Base-by-base conservation (phyloP, 2,329 filamentous ascomycete genomes). In the Westerdykella ornata region DNA sequence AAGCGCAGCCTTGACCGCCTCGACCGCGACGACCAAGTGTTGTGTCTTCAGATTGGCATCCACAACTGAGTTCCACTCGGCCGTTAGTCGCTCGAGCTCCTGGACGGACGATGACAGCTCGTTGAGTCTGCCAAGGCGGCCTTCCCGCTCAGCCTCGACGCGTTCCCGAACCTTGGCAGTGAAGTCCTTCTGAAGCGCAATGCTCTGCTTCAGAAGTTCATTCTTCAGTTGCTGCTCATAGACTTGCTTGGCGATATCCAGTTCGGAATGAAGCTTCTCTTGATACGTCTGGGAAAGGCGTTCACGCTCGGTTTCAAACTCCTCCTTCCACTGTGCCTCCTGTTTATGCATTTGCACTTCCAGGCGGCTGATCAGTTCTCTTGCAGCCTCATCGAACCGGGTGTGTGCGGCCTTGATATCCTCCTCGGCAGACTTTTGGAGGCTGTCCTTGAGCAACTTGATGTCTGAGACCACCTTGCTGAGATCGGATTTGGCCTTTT, bases 11-110 rank as follows among this genome's bases (percentile, higher is more conserved):
- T 87, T 84, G 38, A 97, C 88, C 30, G 90, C 88, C 63, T 98
- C 92, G 20, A 97, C 85, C 15, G 92, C 92, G 28, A 98, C 88
- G 62, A 96, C 88, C 19, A 98, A 81, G 70, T 97, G 89, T 68
- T 98, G 92, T 1, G 92, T 96, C 68, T 86, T 84, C 48, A 97
- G 78, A 69, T 92, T 97, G 45, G 79, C 75, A 63, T 97, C 88
- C 16, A 98, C 81, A 29, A 97, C 87, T 31, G 82, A 80, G 68
- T 90, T 94, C 88, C 88, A 97, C 51, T 88, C 84, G 1, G 80
- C 78, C 1, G 89, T 94, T 41, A 98, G 78, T 66, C 82, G 82
- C 71, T 96, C 89, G 11, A 98, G 80, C 56, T 94, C 86, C 30
- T 76, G 74, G 14, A 98, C 86, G 11, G 82, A 83, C 26, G 78